phyloP scores from a whole-genome alignment of 345 rosid species.

The Citrus inodora region DNA sequence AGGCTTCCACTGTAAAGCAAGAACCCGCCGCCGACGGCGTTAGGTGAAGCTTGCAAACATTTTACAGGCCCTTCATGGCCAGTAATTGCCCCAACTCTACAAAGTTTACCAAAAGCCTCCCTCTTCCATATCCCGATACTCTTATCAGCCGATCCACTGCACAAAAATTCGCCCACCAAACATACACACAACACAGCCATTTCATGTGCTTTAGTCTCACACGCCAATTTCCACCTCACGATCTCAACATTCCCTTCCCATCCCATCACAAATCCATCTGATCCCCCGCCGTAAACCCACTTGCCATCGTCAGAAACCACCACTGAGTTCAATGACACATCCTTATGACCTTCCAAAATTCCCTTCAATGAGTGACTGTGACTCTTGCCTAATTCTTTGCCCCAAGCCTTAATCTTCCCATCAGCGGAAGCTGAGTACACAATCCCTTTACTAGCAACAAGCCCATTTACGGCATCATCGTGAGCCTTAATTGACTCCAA shows the following conservation, averaged over 20 bases:
- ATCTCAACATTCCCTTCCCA: slow-evolving; percentile 60
- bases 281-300: slow-evolving; percentile 79
- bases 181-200: slow-evolving; percentile 77
- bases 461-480: slow-evolving; percentile 77
- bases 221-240: slow-evolving; percentile 51
- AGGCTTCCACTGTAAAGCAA: slow-evolving; percentile 91
- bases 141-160: slow-evolving; percentile 91
- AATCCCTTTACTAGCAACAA: slow-evolving; percentile 57
- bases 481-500: slow-evolving; percentile 87
- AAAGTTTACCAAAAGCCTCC: slow-evolving; percentile 43
- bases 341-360: slow-evolving; percentile 68
- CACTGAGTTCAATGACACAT: slow-evolving; percentile 70
- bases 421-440: slow-evolving; percentile 91
- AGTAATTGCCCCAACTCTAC: slow-evolving; percentile 49
- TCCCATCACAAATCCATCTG: slow-evolving; percentile 83
- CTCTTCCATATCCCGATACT: slow-evolving; percentile 80
- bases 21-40: slow-evolving; percentile 59
- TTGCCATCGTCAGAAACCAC: slow-evolving; percentile 64
- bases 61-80: slow-evolving; percentile 93
- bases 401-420: slow-evolving; percentile 87
- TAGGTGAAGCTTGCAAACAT: slow-evolving; percentile 74
- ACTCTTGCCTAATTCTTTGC: slow-evolving; percentile 42
- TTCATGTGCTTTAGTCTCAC: slow-evolving; percentile 66
- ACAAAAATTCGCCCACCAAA: slow-evolving; percentile 55
- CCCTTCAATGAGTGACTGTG: slow-evolving; percentile 74